Evolutionary conservation across 805 yeast genomes (phyloP).

Genomic region (Candida nitratophila): DNA sequence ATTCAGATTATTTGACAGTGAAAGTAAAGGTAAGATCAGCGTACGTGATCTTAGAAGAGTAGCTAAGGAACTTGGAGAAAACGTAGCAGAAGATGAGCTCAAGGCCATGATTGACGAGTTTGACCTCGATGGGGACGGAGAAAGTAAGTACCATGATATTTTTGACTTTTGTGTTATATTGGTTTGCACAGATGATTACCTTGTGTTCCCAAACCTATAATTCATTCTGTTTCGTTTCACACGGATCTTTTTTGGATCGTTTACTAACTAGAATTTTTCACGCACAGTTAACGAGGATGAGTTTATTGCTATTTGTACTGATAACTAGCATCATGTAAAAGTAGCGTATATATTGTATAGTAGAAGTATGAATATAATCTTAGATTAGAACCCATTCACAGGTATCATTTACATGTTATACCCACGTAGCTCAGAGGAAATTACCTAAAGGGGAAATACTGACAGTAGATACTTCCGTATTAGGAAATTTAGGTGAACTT

Average conservation of each 20-base stretch:
- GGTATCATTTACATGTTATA: too few species aligned
- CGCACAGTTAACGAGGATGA: conserved; percentile 71
- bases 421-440: too few species aligned
- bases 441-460: too few species aligned
- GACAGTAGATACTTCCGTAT: neutral
- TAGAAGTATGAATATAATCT: too few species aligned
- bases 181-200: too few species aligned
- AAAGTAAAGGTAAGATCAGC: conserved; percentile 77
- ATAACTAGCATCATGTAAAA: conserved; percentile 29
- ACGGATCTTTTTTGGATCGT: too few species aligned
- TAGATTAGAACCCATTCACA: too few species aligned
- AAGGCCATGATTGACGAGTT: conserved; percentile 97
- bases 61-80: conserved; percentile 89
- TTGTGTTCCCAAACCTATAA: too few species aligned
- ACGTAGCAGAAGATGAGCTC: conserved; percentile 83
- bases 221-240: too few species aligned
- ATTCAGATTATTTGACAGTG: conserved; percentile 83
- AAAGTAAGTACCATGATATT: conserved; percentile 49
- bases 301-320: conserved; percentile 83
- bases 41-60: conserved; percentile 79
- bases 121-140: conserved; percentile 94
- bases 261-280: too few species aligned
- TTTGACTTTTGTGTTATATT: too few species aligned
- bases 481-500: neutral
- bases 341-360: neutral